phyloP scores from a whole-genome alignment of 108 stramenopile genomes.

The Chaetoceros muelleri region DNA sequence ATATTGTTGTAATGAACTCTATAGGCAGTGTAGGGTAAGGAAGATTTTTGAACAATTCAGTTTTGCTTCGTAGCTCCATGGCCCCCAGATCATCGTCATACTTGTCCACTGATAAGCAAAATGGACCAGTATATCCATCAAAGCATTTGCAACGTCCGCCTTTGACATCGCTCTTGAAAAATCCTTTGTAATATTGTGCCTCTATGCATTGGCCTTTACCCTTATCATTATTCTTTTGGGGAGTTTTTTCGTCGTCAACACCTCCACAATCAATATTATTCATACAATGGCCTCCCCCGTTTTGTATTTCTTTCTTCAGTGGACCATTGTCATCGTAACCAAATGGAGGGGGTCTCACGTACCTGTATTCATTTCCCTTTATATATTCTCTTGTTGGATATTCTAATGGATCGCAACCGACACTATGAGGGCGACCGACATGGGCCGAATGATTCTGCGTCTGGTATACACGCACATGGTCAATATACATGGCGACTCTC shows the following conservation, averaged over 20 bases:
- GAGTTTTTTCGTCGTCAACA: conserved; percentile 16
- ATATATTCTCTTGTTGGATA: conserved; percentile 85
- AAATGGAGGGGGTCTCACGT: conserved; percentile 72
- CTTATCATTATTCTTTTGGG: not conserved
- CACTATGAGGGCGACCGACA: conserved; percentile 48
- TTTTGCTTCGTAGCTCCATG: conserved; percentile 16
- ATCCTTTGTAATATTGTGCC: conserved; percentile 11
- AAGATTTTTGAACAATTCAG: conserved; percentile 9
- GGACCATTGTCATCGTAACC: conserved; percentile 52
- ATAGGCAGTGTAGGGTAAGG: not conserved
- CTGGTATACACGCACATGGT: conserved; percentile 85
- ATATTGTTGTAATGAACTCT: no score
- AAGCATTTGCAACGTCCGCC: conserved; percentile 59
- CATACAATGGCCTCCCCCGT: conserved; percentile 71
- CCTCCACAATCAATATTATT: conserved; percentile 70
- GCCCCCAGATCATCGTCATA: conserved; percentile 58
- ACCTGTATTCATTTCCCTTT: conserved; percentile 71
- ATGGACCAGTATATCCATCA: conserved; percentile 67
- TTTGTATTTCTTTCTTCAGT: conserved; percentile 48
- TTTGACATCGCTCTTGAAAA: conserved; percentile 4
- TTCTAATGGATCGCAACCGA: conserved; percentile 81
- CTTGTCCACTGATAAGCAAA: conserved; percentile 58
- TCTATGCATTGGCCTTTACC: conserved; percentile 19
- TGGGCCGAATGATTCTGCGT: conserved; percentile 56
- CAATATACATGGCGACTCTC: conserved; percentile 74